Evolutionary conservation across 257 asterid species (phyloP).

Genomic region (Knoxia roxburghii): DNA sequence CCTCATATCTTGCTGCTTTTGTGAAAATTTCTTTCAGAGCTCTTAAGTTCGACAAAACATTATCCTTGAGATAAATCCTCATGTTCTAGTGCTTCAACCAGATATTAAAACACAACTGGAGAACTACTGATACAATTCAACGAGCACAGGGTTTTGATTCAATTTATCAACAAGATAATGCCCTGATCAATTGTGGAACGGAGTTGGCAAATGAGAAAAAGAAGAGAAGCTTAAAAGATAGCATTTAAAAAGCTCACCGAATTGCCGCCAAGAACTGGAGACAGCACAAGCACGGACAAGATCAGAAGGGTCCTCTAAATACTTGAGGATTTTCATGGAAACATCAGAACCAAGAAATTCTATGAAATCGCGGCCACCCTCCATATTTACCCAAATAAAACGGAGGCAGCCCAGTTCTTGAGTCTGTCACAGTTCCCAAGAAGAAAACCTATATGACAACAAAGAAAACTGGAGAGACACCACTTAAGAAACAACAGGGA

Average conservation of each 20-base stretch:
- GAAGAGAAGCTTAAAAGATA: not conserved
- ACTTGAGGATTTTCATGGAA: slow-evolving; percentile 44
- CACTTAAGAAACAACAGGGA: not conserved
- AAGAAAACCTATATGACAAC: not conserved
- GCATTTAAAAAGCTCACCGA: slow-evolving; percentile 39
- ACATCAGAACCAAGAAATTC: slow-evolving; percentile 57
- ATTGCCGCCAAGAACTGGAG: slow-evolving; percentile 64
- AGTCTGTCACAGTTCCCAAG: not conserved
- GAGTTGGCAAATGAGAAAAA: not conserved
- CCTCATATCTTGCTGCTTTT: too few relatives aligned
- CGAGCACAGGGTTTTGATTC: too few relatives aligned
- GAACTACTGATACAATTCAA: not conserved
- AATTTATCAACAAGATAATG: not conserved
- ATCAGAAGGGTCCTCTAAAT: slow-evolving; percentile 66
- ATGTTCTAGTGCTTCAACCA: not conserved
- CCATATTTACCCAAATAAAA: slow-evolving; percentile 32
- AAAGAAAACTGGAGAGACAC: not conserved
- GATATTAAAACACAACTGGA: not conserved
- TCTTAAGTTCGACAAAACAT: too few relatives aligned
- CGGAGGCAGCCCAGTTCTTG: slow-evolving; percentile 5
- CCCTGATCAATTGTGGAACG: not conserved
- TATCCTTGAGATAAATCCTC: not conserved
- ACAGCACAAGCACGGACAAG: slow-evolving; percentile 60
- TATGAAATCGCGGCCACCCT: slow-evolving; percentile 41
- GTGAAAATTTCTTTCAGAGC: too few relatives aligned